These are phyloP conservation scores for Kuraishia floccosa DNA, from an alignment of 805 yeast genomes.

Conservation along the genomic window DNA sequence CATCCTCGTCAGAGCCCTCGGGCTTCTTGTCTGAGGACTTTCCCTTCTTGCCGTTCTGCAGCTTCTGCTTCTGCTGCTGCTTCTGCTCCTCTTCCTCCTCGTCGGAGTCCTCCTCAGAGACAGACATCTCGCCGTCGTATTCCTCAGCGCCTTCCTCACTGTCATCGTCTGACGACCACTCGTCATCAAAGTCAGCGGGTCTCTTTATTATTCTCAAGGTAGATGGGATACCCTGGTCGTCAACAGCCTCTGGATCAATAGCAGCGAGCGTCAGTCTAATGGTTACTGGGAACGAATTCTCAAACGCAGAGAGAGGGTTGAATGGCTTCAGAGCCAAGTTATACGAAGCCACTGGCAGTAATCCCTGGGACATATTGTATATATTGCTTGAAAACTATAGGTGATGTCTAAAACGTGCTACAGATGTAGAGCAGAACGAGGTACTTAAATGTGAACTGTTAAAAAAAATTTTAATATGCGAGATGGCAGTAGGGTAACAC, in stretches of 20 bases:
- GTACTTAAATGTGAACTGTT: no score
- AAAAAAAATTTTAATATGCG: no score
- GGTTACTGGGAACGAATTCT: constrained; percentile 79
- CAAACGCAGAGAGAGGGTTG: constrained; percentile 78
- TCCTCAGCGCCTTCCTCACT: constrained; percentile 33
- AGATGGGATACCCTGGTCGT: constrained; percentile 73
- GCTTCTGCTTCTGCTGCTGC: constrained; percentile 21
- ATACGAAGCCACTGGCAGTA: constrained; percentile 75
- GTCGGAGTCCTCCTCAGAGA: constrained; percentile 14
- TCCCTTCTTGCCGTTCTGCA: constrained; percentile 19
- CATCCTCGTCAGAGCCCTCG: constrained; percentile 19
- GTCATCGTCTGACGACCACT: constrained; percentile 34
- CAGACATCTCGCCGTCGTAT: constrained; percentile 25
- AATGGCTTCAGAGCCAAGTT: constrained; percentile 81
- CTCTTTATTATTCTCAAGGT: constrained; percentile 84
- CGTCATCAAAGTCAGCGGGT: constrained; percentile 29
- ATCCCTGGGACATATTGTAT: background rate
- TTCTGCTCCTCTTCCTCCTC: constrained; percentile 19
- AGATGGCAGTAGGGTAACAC: no score
- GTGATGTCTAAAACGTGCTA: no score
- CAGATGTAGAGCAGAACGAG: no score
- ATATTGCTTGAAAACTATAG: no score
- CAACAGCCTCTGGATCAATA: constrained; percentile 80
- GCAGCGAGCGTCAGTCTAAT: constrained; percentile 93
- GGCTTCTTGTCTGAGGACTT: constrained; percentile 13